Evolutionary conservation across 371 early-diverging fungal genomes (phyloP), one percentile per base, ranked within the genome.

Genomic region (Mucor plumbeus): DNA sequence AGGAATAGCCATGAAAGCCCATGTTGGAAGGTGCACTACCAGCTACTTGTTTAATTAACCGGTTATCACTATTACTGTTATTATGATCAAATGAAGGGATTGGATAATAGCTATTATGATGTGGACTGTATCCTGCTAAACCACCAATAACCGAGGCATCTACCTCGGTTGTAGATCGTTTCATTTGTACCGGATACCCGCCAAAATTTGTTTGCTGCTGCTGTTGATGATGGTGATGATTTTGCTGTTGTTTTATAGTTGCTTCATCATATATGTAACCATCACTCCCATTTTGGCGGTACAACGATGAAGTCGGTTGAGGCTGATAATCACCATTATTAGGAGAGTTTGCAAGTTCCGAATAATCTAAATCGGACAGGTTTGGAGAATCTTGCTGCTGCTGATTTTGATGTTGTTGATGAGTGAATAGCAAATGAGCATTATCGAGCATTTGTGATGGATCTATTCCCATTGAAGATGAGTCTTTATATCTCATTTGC

Each of bases 1-100:
- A 38, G 26, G 64, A 60, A 38, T 69, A 69, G 39, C 54, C 48
- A 43, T 66, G 60, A 47, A 50, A 69, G 14, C 64, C 64, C 64
- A 69, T 64, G 64, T 69, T 59, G 21, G 70, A 65, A 31, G 70
- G 70, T 21, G 70, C 70, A 41, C 70, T 70, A 7, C 62, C 70
- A 33, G 65, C 65, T 48, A 70, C 43, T 19, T 55, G 65, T 55
- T 59, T 69, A 13, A 31, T 59, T 36, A 55, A 34, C 14, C 56
- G 36, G 10, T 14, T 13, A 17, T 47, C 39, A 17, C 15, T 14
- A 43, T 56, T 31, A 39, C 53, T 44, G 21, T 58, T 44, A 21
- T 47, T 15, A 43, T 53, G 39, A 43, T 59, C 50, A 65, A 31
- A 44, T 26, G 56, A 38, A 56, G 14, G 21, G 19, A 48, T 55